Base-by-base conservation (phyloP, 331 rosid species). In the Erythrophleum ivorense region DNA sequence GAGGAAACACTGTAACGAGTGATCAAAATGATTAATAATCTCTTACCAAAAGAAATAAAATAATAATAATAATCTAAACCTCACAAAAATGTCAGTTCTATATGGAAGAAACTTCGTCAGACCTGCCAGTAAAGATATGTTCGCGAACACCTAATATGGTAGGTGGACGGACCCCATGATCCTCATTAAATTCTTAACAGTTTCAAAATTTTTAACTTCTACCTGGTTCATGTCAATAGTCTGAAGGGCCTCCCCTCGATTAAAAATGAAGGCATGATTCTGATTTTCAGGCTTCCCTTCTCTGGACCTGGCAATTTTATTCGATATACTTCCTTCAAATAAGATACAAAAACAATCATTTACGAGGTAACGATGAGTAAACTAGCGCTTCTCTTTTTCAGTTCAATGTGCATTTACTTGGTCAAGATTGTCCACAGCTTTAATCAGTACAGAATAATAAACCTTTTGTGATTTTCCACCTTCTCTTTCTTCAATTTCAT, bases 281-380 rank as follows among this genome's bases (percentile, higher is more conserved):
- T 95, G 99, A 85, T 95, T 95, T 85, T 95, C 99, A 52, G 98
- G 99, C 85, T 95, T 95, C 68, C 99, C 99, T 88, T 95, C 99
- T 82, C 99, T 36, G 94, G 73, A 84, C 99, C 98, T 1, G 98
- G 98, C 70, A 95, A 84, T 86, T 93, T 95, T 76, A 95, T 95
- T 18, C 98, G 88, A 84, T 86, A 95, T 71, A 95, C 91, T 95
- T 95, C 99, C 99, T 95, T 66, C 24, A 24, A 64, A 83, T 18
- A 85, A 78, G 82, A 78, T n/a, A 76, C 77, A 54, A 83, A 82
- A 78, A 70, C 43, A 58, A 72, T 90, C 53, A 86, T 75, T 86
- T 73, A 80, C 64, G 46, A 34, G 40, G 31, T 57, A 69, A 55
- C 50, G 36, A 83, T 19, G 68, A 62, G 76, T 73, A 60, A 71